A percentile compares a stretch with the other conserved stretches of the same genome.
phyloP scores from a whole-genome alignment of 75 land plant genomes.

The Pinus albicaulis region DNA sequence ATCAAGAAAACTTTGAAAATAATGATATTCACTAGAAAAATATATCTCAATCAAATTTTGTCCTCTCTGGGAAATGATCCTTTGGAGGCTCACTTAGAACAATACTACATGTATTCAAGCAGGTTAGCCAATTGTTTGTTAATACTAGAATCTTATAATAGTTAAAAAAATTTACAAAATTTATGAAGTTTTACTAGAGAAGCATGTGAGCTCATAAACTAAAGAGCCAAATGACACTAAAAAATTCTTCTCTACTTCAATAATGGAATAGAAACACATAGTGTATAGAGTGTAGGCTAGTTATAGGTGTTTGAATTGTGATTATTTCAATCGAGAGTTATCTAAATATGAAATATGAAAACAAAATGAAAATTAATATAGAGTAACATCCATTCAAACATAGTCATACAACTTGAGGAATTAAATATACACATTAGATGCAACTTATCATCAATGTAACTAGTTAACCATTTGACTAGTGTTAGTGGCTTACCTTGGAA shows the following conservation, averaged over 20 bases:
- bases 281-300: conserved; percentile 13
- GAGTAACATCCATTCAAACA: conserved; percentile 8
- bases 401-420: conserved; percentile 6
- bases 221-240: background rate
- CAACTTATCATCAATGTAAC: conserved; percentile 12
- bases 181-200: background rate
- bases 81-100: too few relatives aligned
- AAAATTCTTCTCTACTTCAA: conserved; percentile 17
- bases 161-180: too few relatives aligned
- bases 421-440: conserved; percentile 1
- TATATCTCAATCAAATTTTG: too few relatives aligned
- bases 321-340: background rate
- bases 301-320: background rate
- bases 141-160: background rate
- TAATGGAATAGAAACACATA: conserved; percentile 33
- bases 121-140: too few relatives aligned
- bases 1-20: too few relatives aligned
- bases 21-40: too few relatives aligned
- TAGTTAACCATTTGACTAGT: too few relatives aligned
- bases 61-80: too few relatives aligned
- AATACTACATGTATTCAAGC: too few relatives aligned
- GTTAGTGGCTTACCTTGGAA: too few relatives aligned
- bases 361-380: conserved; percentile 18
- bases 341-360: conserved; percentile 13
- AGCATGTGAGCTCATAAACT: conserved; percentile 4